phyloP scores from a whole-genome alignment of 1,139 yeast genomes.

The Saccharomycopsis crataegensis region DNA sequence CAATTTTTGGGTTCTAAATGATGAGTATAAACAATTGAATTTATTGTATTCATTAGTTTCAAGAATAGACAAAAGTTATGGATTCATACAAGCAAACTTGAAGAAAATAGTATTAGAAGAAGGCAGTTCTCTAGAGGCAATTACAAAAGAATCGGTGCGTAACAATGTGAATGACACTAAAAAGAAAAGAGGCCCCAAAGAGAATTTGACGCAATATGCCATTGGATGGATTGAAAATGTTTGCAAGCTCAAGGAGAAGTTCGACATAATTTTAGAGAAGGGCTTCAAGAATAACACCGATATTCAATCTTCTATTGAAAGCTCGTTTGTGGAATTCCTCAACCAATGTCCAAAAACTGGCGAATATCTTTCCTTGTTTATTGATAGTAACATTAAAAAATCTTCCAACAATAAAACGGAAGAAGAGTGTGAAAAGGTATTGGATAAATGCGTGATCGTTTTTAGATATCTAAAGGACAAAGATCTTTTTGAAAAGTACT shows the following conservation, averaged over 20 bases:
- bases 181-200: constrained; percentile 33
- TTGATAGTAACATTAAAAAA: constrained; percentile 34
- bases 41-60: constrained; percentile 44
- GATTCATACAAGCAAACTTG: constrained; percentile 43
- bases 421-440: constrained; percentile 46
- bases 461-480: constrained; percentile 72
- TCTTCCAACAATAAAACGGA: constrained; percentile 42
- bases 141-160: constrained; percentile 22
- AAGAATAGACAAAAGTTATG: constrained; percentile 48
- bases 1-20: constrained; percentile 43
- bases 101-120: constrained; percentile 30
- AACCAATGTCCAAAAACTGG: constrained; percentile 5
- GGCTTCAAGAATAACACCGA: constrained; percentile 45
- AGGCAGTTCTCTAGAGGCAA: constrained; percentile 29
- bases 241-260: constrained; percentile 46
- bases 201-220: constrained; percentile 46
- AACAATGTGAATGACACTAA: constrained; percentile 14
- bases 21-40: constrained; percentile 34
- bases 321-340: constrained; percentile 56
- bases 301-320: constrained; percentile 49
- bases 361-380: constrained; percentile 35
- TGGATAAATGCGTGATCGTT: constrained; percentile 51
- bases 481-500: constrained; percentile 80
- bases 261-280: constrained; percentile 38
- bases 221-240: constrained; percentile 63